Base-by-base conservation (phyloP, 345 rosid species). In the Isatis tinctoria region DNA sequence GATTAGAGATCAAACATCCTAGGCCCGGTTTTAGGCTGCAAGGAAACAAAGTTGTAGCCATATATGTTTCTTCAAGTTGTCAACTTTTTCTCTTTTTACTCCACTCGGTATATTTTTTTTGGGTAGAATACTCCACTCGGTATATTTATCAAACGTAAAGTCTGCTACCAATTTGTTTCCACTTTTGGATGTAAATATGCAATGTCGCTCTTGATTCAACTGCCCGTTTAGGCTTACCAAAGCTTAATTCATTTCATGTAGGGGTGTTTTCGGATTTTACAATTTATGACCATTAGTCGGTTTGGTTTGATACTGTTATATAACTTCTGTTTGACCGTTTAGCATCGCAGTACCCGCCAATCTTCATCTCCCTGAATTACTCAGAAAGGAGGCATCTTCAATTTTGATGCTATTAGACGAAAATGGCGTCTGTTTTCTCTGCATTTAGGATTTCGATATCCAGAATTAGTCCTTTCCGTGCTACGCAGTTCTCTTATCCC, bases 361-460 rank as follows among this genome's bases (percentile, higher is more conserved):
- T 32, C 30, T 12, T 7, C 26, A 33, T 65, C 72, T 24, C n/a
- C 16, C 35, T 61, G 12, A 5, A 12, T 49, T 0, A 39, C 33
- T 13, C 9, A 40, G 3, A 35, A 51, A 51, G 69, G 53, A 40
- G 52, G 24, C 48, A 37, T 16, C 26, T 74, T 60, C 35, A 51
- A 30, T 20, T 52, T 60, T 43, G 16, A 59, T 4, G 64, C 32
- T 37, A 30, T 6, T 53, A 52, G 60, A 54, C 65, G 51, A 76
- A 5, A 67, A 83, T 79, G 83, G 80, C 84, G 16, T 66, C 67
- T 1, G 60, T 69, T n/a, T 32, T 49, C 43, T 53, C 73, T 65
- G 68, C 69, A 52, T 60, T 52, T 22, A 75, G 82, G 65, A 12
- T 74, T 64, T 48, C 80, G n/a, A 33, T 80, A 16, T 66, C 62